These are phyloP conservation scores for Vanrija pseudolonga DNA, from an alignment of 1,284 basidiomycete genomes.

Conservation along the genomic window DNA sequence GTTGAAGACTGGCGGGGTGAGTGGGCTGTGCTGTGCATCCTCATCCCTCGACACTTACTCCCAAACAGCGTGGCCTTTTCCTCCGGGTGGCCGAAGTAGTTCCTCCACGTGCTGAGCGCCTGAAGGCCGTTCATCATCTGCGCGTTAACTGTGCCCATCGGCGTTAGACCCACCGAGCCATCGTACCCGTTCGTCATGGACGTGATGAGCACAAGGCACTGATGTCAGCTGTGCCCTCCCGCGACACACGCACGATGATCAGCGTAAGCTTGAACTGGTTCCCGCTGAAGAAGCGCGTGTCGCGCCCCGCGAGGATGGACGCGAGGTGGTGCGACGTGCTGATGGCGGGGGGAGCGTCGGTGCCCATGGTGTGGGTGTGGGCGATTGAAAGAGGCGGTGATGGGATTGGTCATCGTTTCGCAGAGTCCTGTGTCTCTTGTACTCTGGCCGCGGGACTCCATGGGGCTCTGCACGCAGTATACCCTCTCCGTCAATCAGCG, in stretches of 20 bases:
- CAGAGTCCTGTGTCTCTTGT: no score
- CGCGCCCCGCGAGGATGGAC: slow-evolving; percentile 8
- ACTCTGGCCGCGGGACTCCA: no score
- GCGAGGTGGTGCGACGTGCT: neutral
- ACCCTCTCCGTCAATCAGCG: no score
- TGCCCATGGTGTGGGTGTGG: neutral
- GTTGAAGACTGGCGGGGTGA: slow-evolving; percentile 10
- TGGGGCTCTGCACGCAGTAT: no score
- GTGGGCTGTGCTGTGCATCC: neutral
- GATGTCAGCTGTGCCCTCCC: neutral
- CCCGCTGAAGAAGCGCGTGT: slow-evolving; percentile 24
- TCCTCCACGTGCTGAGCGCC: neutral
- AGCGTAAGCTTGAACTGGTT: slow-evolving; percentile 18
- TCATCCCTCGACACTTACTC: no score
- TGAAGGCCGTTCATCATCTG: slow-evolving; percentile 11
- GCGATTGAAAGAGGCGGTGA: no score
- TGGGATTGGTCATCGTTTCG: no score
- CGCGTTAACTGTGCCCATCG: no score
- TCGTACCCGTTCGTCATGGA: slow-evolving; percentile 17
- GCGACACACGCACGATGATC: slow-evolving; percentile 10
- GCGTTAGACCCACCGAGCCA: neutral
- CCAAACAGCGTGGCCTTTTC: slow-evolving; percentile 8
- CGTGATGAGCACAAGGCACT: slow-evolving; percentile 26
- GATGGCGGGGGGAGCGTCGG: neutral
- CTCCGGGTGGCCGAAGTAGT: neutral